Evolutionary conservation across 2,329 filamentous ascomycete species (phyloP), one percentile per base, ranked within the genome.

Genomic region (Alternaria infectoria): DNA sequence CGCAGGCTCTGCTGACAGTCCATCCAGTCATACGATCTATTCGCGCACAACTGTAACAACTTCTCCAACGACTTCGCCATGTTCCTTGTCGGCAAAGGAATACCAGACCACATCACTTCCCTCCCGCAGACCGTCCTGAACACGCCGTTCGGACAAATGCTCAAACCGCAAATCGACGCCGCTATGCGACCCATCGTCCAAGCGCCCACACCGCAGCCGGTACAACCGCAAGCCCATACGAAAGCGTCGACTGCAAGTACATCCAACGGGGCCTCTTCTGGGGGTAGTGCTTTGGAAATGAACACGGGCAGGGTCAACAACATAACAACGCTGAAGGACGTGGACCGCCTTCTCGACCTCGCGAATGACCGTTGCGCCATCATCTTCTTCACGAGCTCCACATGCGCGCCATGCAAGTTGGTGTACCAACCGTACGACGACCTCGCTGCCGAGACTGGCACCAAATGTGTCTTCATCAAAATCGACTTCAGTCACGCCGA

Each of bases 11-110:
- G 7, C 19, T 57, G 21, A 52, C 49, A 65, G 88, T 10, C 12
- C 0, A 6, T 12, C 1, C 17, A 66, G 65, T 57, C 62, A 1
- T 67, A 67, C 36, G 65, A 67, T 51, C 32, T 68, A 0, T 97
- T 92, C 83, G 72, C 87, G 26, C 93, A 97, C 80, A 99, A 99
- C 77, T 98, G 95, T 83, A 99, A 98, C 82, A 97, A 97, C 80
- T 99, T 98, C 80, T 93, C 92, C 4, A 95, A 98, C 75, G 93
- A 97, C 65, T 90, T 98, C 69, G 85, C 93, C 66, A 96, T 92
- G 79, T 98, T 98, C 67, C 84, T 98, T 0, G 84, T 97, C 1
- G 95, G 96, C 21, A 91, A 90, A 70, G 92, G 93, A 3, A 98
- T 98, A 63, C 96, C 96, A 0, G 87, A 90, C 1, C 90, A 97